These are phyloP conservation scores for Chaetomium sp. DNA, from an alignment of 2,329 filamentous ascomycete species.

Conservation along the genomic window DNA sequence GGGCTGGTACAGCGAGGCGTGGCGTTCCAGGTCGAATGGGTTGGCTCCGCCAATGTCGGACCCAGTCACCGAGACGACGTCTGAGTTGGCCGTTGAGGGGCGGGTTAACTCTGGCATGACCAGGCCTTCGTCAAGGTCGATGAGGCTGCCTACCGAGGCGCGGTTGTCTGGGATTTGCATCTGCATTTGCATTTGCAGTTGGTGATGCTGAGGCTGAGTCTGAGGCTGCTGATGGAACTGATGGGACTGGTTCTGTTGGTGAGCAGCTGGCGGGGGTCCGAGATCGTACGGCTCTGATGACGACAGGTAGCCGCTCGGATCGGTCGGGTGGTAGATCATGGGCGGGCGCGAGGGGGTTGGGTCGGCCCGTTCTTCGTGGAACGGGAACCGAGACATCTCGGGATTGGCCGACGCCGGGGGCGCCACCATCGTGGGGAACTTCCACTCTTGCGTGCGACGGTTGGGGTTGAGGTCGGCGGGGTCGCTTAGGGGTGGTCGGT, in stretches of 20 bases:
- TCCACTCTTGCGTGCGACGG: conserved; percentile 44
- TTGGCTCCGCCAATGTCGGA: conserved; percentile 50
- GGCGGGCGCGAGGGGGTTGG: conserved; percentile 32
- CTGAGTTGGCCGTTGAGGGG: conserved; percentile 55
- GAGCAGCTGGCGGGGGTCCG: conserved; percentile 1
- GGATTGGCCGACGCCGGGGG: conserved; percentile 45
- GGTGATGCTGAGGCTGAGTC: no score
- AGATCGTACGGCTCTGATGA: conserved; percentile 32
- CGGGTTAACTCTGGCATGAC: conserved; percentile 38
- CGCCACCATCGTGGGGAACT: conserved; percentile 42
- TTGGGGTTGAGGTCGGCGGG: conserved; percentile 45
- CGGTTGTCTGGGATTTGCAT: conserved; percentile 25
- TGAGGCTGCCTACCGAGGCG: conserved; percentile 30
- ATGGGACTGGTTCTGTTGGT: background rate
- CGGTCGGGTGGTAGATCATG: conserved; percentile 42
- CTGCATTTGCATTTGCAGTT: no score
- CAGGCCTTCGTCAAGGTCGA: conserved; percentile 31
- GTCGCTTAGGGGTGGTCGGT: conserved; percentile 50
- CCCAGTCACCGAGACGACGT: conserved; percentile 48
- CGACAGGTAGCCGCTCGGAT: conserved; percentile 33
- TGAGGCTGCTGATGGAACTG: no score
- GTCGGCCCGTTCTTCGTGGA: conserved; percentile 29
- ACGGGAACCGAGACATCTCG: conserved; percentile 41
- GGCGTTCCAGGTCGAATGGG: conserved; percentile 58
- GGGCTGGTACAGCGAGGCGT: conserved; percentile 47